Percentiles rank a stretch among this genome's conserved stretches.
Conservation (phyloP, 2,329 filamentous ascomycete genomes). For the Lachnum nothofagi region DNA sequence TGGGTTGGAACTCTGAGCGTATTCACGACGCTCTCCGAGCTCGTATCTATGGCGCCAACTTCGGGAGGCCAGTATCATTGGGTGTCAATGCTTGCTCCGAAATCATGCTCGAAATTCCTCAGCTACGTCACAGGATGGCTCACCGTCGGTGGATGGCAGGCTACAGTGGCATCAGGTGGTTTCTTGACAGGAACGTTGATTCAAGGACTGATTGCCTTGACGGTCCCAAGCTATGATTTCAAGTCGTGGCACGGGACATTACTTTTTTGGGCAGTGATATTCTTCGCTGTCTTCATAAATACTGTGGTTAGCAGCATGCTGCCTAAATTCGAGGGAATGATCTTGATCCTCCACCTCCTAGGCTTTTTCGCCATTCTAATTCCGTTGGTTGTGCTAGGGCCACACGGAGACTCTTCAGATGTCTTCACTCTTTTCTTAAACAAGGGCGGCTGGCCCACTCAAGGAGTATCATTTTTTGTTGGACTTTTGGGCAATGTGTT, state of each 20-base stretch:
- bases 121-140: constrained; percentile 9
- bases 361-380: constrained; percentile 1
- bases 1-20: constrained; percentile 26
- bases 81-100: constrained; percentile 9
- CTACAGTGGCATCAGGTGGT: background rate
- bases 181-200: constrained; percentile 34
- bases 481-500: constrained; percentile 2
- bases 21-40: constrained; percentile 17
- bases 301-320: background rate
- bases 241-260: constrained; percentile 39
- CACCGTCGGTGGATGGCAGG: background rate
- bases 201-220: constrained; percentile 35
- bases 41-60: constrained; percentile 18
- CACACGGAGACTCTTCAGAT: background rate
- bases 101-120: background rate
- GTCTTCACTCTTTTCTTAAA: constrained; percentile 2
- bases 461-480: constrained; percentile 1
- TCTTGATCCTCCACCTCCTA: background rate
- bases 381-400: background rate
- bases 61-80: constrained; percentile 32
- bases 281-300: background rate
- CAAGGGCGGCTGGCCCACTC: constrained; percentile 1
- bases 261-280: constrained; percentile 15
- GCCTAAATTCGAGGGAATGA: background rate
- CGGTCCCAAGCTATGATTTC: constrained; percentile 32